Evolutionary conservation across 768 basidiomycete species (phyloP), one percentile per base, ranked within the genome.

Genomic region (Auricularia sp.): DNA sequence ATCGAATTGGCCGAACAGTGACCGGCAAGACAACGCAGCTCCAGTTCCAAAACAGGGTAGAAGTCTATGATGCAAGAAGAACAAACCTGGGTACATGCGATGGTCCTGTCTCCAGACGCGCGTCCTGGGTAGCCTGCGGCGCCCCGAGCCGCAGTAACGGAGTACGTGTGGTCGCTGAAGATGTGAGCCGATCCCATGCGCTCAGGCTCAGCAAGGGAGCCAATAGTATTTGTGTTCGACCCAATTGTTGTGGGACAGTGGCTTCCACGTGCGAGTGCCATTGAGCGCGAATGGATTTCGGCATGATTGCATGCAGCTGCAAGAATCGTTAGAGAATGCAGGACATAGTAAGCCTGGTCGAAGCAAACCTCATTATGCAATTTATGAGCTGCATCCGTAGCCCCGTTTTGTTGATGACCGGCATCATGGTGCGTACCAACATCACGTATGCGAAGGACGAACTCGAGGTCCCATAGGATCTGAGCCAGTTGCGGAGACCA

Each of bases 171-270:
- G 54, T 44, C 64, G 33, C 21, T 47, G 53, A 36, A 23, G 39
- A 44, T 18, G 56, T 14, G 7, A 59, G 63, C 33, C 66, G 62
- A 16, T 56, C 56, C 56, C 56, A 59, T 3, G 86, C 84, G 18
- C 42, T 56, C 8, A 47, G 14, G 33, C 54, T 47, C 5, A 90
- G 76, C 54, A 90, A 75, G 5, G 80, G 76, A 3, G 84, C 82
- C 63, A 91, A 76, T 16, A 91, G 76, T 33, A 82, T 82, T 69
- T 88, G 90, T 33, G 80, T 82, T 64, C 84, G 80, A 44, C 77
- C 68, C 29, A 90, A 75, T 67, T 78, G 79, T 61, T 84, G 83
- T 7, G 75, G 70, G 36, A 73, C 66, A 65, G 74, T 65, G 66
- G 67, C 70, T 62, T 77, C 74, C 64, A 64, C 63, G 67, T 75